Evolutionary conservation across 208 protist species (phyloP).

Genomic region (Lotmaria passim): DNA sequence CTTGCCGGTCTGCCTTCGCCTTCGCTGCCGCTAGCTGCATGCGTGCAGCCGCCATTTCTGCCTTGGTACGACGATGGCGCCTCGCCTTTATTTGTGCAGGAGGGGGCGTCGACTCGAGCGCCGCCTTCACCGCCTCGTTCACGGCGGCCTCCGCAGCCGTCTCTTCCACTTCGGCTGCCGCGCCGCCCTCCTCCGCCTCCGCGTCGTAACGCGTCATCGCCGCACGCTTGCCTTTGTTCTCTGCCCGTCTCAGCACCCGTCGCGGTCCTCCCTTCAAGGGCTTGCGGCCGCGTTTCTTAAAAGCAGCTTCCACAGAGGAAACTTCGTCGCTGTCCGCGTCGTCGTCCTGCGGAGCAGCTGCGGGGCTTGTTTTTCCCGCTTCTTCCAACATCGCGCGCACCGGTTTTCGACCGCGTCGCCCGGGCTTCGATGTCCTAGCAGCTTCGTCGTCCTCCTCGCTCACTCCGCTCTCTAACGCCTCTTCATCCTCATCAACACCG

Average conservation of each 20-base stretch:
- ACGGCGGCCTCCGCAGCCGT: background rate
- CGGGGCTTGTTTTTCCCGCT: too few relatives aligned
- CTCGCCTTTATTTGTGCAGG: background rate
- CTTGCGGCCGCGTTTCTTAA: background rate
- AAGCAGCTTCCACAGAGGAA: background rate
- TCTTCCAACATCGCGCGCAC: background rate
- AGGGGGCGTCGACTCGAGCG: background rate
- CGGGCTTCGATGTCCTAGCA: background rate
- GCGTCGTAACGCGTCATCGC: background rate
- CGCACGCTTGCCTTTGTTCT: background rate
- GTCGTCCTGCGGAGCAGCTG: background rate
- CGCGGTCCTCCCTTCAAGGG: background rate
- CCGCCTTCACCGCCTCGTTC: background rate
- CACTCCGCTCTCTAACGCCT: background rate
- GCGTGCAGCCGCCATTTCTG: slow-evolving; percentile 12
- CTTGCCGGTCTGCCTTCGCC: background rate
- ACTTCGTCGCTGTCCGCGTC: background rate
- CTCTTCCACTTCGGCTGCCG: background rate
- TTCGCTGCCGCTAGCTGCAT: background rate
- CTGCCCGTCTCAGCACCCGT: background rate
- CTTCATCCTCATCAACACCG: background rate
- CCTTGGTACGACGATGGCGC: slow-evolving; percentile 7
- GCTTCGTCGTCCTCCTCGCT: background rate
- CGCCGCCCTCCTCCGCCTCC: background rate
- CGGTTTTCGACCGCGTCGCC: slow-evolving; percentile 1